phyloP scores from a whole-genome alignment of 1,284 basidiomycete genomes.

The Fomitopsis schrenkii region DNA sequence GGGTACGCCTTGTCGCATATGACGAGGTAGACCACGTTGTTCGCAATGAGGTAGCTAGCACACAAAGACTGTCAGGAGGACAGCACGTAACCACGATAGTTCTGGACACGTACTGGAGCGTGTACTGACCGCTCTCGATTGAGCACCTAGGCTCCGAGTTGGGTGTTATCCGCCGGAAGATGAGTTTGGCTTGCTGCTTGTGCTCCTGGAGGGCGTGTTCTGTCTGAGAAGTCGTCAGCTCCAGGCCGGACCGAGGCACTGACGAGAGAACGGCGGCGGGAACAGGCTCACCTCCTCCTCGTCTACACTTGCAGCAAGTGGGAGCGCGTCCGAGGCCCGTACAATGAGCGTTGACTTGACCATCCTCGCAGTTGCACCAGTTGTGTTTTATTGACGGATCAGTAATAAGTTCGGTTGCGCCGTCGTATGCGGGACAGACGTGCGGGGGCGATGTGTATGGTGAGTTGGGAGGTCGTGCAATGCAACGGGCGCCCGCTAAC shows the following conservation, averaged over 20 bases:
- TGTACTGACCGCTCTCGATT: constrained; percentile 94
- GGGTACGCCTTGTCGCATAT: constrained; percentile 98
- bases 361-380: constrained; percentile 43
- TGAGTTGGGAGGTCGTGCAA: not conserved
- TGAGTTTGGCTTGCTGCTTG: constrained; percentile 97
- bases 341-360: constrained; percentile 91
- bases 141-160: constrained; percentile 95
- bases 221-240: constrained; percentile 48
- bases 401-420: not conserved
- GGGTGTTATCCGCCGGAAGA: constrained; percentile 90
- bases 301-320: constrained; percentile 91
- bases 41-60: constrained; percentile 88
- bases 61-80: not conserved
- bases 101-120: constrained; percentile 72
- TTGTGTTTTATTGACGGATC: not conserved
- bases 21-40: constrained; percentile 93
- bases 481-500: not conserved
- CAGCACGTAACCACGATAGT: not conserved
- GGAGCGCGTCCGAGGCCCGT: constrained; percentile 87
- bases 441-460: not conserved
- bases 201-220: constrained; percentile 93
- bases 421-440: not conserved
- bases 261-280: not conserved
- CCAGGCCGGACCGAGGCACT: not conserved
- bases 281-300: constrained; percentile 76